Evolutionary conservation across 805 yeast species (phyloP).

Genomic region (Yamadazyma takamatsuzukensis): DNA sequence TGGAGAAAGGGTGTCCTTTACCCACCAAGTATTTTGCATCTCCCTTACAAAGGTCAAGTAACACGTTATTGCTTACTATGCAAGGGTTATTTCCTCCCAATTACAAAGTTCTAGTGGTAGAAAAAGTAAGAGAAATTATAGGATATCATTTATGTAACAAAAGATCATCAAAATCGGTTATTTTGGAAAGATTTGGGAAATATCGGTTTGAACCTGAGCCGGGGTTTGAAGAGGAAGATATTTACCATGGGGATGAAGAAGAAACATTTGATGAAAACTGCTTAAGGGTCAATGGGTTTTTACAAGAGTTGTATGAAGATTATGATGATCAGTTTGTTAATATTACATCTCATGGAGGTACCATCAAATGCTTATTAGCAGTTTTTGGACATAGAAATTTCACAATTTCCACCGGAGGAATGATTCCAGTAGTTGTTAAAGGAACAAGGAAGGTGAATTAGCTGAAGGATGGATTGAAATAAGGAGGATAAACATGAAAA

Average conservation of each 20-base stretch:
- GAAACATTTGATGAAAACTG: conserved; percentile 52
- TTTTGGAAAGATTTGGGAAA: conserved; percentile 34
- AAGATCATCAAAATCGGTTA: conserved; percentile 40
- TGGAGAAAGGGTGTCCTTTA: conserved; percentile 46
- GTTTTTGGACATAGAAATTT: conserved; percentile 52
- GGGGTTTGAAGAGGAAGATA: conserved; percentile 48
- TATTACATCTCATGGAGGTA: conserved; percentile 51
- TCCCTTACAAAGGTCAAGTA: conserved; percentile 61
- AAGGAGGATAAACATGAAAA: no score
- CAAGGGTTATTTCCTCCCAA: conserved; percentile 27
- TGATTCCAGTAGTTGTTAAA: conserved; percentile 58
- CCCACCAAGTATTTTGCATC: conserved; percentile 56
- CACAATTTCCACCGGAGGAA: conserved; percentile 60
- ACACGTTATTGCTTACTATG: conserved; percentile 54
- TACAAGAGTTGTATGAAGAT: conserved; percentile 27
- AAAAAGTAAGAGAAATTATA: conserved; percentile 54
- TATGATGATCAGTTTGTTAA: conserved; percentile 27
- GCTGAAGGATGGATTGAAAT: no score
- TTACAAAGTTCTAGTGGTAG: conserved; percentile 30
- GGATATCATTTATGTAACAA: conserved; percentile 63
- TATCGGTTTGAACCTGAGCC: conserved; percentile 36
- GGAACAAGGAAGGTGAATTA: conserved; percentile 27
- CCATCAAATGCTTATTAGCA: conserved; percentile 44
- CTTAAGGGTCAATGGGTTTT: conserved; percentile 44
- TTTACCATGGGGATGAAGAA: conserved; percentile 35